phyloP scores from a whole-genome alignment of 2,329 filamentous ascomycete species.

The Herpotrichia juniperi region DNA sequence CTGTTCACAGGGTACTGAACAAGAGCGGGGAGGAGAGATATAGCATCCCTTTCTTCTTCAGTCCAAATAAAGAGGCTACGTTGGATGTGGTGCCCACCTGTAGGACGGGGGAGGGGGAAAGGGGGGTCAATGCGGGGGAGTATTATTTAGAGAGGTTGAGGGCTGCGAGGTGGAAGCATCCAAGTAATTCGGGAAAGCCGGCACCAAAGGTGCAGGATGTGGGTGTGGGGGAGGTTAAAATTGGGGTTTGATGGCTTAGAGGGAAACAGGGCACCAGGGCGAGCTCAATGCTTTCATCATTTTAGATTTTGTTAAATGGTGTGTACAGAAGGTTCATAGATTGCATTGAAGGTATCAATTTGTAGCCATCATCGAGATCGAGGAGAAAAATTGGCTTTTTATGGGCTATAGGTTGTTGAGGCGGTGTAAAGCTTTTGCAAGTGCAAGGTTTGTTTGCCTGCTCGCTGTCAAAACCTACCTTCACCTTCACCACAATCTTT shows the following conservation, averaged over 20 bases:
- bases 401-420: too few species aligned
- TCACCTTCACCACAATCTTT: too few species aligned
- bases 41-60: slow-evolving; percentile 41
- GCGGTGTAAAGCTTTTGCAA: too few species aligned
- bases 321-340: too few species aligned
- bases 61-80: slow-evolving; percentile 11
- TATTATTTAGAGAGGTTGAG: slow-evolving; percentile 14
- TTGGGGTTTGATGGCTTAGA: neutral
- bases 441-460: too few species aligned
- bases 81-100: neutral
- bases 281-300: too few species aligned
- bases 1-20: slow-evolving; percentile 43
- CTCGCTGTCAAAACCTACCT: too few species aligned
- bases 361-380: too few species aligned
- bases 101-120: slow-evolving; percentile 2
- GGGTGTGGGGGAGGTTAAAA: neutral
- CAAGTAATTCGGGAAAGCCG: slow-evolving; percentile 8
- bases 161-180: slow-evolving; percentile 15
- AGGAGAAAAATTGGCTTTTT: too few species aligned
- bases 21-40: slow-evolving; percentile 37
- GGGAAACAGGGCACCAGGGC: too few species aligned
- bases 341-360: too few species aligned
- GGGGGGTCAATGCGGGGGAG: slow-evolving; percentile 9
- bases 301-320: too few species aligned
- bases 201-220: slow-evolving; percentile 9